A percentile compares a stretch with the other conserved stretches of the same genome.
Conservation (phyloP, 202 grass and related monocot genomes). For the Saccharum hybrid region DNA sequence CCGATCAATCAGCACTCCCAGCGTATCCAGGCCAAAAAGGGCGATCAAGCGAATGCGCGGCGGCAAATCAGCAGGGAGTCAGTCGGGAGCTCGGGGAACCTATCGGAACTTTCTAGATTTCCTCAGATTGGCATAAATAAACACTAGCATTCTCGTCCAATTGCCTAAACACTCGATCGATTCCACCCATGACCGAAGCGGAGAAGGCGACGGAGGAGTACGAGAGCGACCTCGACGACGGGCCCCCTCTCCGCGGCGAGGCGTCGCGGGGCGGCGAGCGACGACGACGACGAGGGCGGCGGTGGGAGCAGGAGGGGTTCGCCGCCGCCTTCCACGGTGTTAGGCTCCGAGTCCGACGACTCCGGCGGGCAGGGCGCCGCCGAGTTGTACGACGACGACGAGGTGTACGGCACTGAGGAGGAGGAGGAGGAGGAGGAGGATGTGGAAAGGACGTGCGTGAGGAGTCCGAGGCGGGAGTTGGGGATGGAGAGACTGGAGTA, state of each 20-base stretch:
- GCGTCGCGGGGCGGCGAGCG: constrained; percentile 67
- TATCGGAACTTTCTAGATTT: too few relatives aligned
- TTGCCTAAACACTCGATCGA: constrained; percentile 10
- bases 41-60: constrained; percentile 29
- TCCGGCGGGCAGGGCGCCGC: constrained; percentile 58
- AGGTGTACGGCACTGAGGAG: constrained; percentile 35
- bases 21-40: constrained; percentile 18
- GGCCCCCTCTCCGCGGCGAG: constrained; percentile 50
- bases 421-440: constrained; percentile 34
- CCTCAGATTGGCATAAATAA: not conserved
- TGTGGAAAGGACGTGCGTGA: too few relatives aligned
- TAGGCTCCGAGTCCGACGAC: constrained; percentile 52
- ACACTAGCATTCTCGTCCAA: constrained; percentile 42
- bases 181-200: constrained; percentile 46
- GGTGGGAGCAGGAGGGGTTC: constrained; percentile 15
- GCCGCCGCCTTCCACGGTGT: constrained; percentile 1
- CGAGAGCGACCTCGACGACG: constrained; percentile 66
- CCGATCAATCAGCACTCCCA: not conserved
- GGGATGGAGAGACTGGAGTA: constrained; percentile 27
- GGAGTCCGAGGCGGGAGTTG: constrained; percentile 30
- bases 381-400: constrained; percentile 56
- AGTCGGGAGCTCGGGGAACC: not conserved
- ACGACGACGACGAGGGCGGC: constrained; percentile 54
- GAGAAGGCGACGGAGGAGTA: constrained; percentile 54
- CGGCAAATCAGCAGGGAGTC: not conserved